Percentiles rank a stretch among this genome's conserved stretches.
phyloP scores from a whole-genome alignment of 345 rosid species.

The Populus ilicifolia region DNA sequence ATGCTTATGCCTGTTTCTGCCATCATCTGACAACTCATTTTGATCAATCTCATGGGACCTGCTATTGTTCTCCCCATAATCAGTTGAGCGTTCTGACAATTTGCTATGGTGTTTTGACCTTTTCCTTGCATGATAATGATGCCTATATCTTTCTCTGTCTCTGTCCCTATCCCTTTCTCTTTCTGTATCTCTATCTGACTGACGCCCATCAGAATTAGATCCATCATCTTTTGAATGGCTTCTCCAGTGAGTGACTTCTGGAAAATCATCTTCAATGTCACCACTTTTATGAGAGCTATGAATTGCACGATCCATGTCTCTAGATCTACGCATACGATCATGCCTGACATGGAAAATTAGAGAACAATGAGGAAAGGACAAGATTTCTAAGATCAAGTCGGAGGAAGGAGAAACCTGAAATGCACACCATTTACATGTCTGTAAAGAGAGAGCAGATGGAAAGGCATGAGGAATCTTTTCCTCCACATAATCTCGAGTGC shows the following conservation, averaged over 20 bases:
- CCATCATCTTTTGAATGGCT: slow-evolving; percentile 21
- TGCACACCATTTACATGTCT: background rate
- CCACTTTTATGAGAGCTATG: slow-evolving; percentile 29
- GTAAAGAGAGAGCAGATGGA: background rate
- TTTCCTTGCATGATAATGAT: slow-evolving; percentile 4
- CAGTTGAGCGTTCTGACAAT: slow-evolving; percentile 32
- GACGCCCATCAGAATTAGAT: slow-evolving; percentile 33
- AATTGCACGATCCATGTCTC: slow-evolving; percentile 26
- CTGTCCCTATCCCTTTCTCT: slow-evolving; percentile 10
- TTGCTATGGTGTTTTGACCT: slow-evolving; percentile 19
- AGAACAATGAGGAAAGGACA: slow-evolving; percentile 1
- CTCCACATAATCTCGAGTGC: background rate
- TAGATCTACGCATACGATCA: slow-evolving; percentile 40
- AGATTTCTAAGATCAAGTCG: no score
- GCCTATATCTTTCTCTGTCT: slow-evolving; percentile 23
- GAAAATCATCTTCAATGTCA: slow-evolving; percentile 17
- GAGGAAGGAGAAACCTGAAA: background rate
- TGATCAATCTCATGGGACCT: slow-evolving; percentile 24
- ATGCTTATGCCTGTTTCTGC: slow-evolving; percentile 2
- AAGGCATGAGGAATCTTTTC: background rate
- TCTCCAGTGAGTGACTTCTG: slow-evolving; percentile 19
- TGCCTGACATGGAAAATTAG: slow-evolving; percentile 34
- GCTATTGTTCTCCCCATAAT: slow-evolving; percentile 13
- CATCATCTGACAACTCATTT: slow-evolving; percentile 25
- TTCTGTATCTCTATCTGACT: slow-evolving; percentile 26